Evolutionary conservation across 345 rosid genomes (phyloP).

Genomic region (Pelargonium nanum): DNA sequence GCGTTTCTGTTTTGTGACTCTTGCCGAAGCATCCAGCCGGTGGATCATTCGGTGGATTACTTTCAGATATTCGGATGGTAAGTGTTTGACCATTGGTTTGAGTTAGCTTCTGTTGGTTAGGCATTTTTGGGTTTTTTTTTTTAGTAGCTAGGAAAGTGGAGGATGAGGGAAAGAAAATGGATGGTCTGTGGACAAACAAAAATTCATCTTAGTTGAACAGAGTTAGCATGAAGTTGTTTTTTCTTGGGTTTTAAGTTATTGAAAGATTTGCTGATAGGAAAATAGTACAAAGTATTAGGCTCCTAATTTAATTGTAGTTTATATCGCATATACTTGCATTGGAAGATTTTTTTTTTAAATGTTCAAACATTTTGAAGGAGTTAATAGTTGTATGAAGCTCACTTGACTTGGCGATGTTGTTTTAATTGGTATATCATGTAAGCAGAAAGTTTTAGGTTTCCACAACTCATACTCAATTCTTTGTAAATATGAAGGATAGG

Average conservation of each 20-base stretch:
- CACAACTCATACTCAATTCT: background rate
- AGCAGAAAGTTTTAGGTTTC: too few species aligned
- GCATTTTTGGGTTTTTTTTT: background rate
- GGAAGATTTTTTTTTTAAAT: too few species aligned
- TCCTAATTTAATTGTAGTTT: too few species aligned
- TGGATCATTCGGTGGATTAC: conserved; percentile 61
- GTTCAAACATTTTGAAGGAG: too few species aligned
- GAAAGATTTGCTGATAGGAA: background rate
- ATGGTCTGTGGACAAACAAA: background rate
- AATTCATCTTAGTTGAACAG: too few species aligned
- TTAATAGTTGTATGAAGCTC: too few species aligned
- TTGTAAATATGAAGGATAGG: background rate
- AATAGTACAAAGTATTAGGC: too few species aligned
- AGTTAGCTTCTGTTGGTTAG: background rate
- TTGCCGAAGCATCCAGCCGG: conserved; percentile 71
- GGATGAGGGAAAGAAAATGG: background rate
- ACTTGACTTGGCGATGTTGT: too few species aligned
- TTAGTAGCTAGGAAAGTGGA: background rate
- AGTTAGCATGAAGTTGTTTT: background rate
- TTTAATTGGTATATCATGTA: too few species aligned
- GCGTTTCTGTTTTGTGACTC: conserved; percentile 62
- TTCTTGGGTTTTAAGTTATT: background rate
- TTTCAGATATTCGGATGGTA: conserved; percentile 77
- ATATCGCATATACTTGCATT: too few species aligned
- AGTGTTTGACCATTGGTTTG: conserved; percentile 16